Evolutionary conservation across 2,329 filamentous ascomycete species (phyloP), one percentile per base, ranked within the genome.

Genomic region (Trichoderma semiorbis): DNA sequence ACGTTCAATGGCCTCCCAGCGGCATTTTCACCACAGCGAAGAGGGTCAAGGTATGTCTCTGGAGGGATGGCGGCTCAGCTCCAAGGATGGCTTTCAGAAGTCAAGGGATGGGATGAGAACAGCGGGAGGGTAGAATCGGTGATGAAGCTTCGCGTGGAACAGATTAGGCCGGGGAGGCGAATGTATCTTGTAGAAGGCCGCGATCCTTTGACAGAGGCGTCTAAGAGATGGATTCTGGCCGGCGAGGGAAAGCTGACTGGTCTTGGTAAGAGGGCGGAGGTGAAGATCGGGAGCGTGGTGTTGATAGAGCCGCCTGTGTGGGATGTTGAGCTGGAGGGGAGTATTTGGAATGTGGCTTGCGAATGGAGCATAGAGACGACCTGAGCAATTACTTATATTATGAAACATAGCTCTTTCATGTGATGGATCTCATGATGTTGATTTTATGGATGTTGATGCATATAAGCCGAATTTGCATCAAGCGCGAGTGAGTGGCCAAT

Each of bases 11-110:
- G 77, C 8, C 72, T 79, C 18, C 76, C 79, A 3, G 71, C 74
- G 10, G 76, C 77, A 18, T 82, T 83, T 58, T 82, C 82, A 2
- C 82, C 81, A 3, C 81, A 80, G 71, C 78, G 79, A 1, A 77
- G 80, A 47, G 80, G 81, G 18, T 77, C 73, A 14, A 79, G 75
- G 68, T 84, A 83, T 34, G 26, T 83, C 0, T 65, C 79, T 5
- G 78, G 80, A 21, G 83, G 83, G 0, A 75, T 84, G 26, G 83
- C 83, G 1, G 79, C 81, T 2, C 78, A 79, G 58, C 76, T 84
- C 7, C 83, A 84, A 72, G 79, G 79, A 16, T 83, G 81, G 81
- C 76, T 84, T 11, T 82, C 83, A 0, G 81, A 84, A 26, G 78
- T 83, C 28, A 82, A 80, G 72, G 79, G 79, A 12, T 79, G 78